Evolutionary conservation across 1,139 yeast species (phyloP).

Genomic region (Hanseniaspora sp.): DNA sequence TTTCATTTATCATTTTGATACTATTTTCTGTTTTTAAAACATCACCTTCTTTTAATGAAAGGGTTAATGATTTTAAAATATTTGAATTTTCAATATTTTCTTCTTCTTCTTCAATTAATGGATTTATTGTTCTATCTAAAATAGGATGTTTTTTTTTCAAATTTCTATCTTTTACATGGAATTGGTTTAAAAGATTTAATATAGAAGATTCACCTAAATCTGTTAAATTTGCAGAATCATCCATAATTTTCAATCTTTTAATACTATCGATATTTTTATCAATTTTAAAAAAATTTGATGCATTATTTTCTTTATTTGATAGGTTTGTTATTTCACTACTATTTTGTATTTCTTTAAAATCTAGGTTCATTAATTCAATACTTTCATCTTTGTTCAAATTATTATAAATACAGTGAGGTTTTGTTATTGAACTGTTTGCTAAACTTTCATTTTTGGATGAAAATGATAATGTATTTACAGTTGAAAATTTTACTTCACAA

Average conservation of each 20-base stretch:
- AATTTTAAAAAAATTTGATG: neutral
- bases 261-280: neutral
- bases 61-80: neutral
- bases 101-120: neutral
- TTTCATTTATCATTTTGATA: neutral
- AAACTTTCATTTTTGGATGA: neutral
- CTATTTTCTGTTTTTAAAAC: neutral
- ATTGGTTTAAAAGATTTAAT: slow-evolving; percentile 3
- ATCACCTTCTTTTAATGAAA: neutral
- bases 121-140: slow-evolving; percentile 3
- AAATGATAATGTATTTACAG: neutral
- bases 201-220: slow-evolving; percentile 11
- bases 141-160: neutral
- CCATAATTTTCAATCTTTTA: neutral
- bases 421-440: no score
- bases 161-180: neutral
- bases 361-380: neutral
- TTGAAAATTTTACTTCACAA: no score
- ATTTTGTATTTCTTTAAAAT: neutral
- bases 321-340: neutral
- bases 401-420: no score
- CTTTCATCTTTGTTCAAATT: neutral
- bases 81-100: neutral
- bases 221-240: neutral
- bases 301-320: neutral